A percentile compares a stretch with the other conserved stretches of the same genome.
Conservation (phyloP, 2,329 filamentous ascomycete genomes). For the Aschersonia sp. region DNA sequence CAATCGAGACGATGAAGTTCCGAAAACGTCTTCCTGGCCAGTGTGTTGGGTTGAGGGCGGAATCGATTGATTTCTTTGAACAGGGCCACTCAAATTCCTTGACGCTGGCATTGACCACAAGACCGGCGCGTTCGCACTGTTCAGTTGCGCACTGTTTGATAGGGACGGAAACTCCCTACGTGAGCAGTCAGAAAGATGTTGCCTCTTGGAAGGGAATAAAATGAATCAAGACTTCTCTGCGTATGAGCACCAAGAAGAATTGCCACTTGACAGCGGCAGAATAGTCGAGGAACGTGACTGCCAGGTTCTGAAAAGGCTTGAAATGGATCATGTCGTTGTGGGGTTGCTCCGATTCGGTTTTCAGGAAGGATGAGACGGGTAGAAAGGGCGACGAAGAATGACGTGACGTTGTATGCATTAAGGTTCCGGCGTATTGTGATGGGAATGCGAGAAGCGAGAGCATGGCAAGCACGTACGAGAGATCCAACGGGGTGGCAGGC, state of each 20-base stretch:
- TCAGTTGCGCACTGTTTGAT: conserved; percentile 43
- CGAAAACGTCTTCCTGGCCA: conserved; percentile 33
- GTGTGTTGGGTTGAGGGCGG: conserved; percentile 35
- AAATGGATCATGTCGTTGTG: not conserved
- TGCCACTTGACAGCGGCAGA: conserved; percentile 18
- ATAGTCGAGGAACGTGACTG: conserved; percentile 10
- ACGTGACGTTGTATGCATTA: not conserved
- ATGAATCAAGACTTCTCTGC: not conserved
- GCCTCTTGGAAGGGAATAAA: not conserved
- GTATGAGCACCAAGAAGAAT: not conserved
- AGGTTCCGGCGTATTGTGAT: not conserved
- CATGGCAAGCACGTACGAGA: conserved; percentile 40
- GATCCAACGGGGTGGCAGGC: conserved; percentile 45
- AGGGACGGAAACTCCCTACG: conserved; percentile 51
- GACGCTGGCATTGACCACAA: conserved; percentile 40
- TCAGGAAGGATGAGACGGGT: not conserved
- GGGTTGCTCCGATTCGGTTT: not conserved
- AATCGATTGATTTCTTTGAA: conserved; percentile 36
- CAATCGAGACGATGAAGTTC: conserved; percentile 25
- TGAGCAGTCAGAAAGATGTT: not conserved
- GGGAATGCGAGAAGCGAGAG: conserved; percentile 1
- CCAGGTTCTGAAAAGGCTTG: not conserved
- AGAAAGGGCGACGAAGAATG: not conserved
- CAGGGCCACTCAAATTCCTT: conserved; percentile 31
- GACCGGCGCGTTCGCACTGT: conserved; percentile 31